Conservation (phyloP, 2,329 filamentous ascomycete genomes). For the Geosmithia putterillii region DNA sequence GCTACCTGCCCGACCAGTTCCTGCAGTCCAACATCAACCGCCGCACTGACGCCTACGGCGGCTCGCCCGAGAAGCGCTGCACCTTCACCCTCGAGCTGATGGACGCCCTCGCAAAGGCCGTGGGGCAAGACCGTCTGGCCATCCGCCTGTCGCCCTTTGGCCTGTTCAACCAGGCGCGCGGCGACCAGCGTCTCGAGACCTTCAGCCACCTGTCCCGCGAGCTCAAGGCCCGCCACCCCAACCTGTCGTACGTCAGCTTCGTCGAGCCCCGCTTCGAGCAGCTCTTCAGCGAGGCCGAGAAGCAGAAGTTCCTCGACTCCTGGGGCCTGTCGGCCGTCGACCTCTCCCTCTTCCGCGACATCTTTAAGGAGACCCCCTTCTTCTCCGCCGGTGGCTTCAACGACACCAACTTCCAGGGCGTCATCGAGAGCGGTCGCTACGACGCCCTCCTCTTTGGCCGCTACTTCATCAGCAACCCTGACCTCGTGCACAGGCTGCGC, state of each 20-base stretch:
- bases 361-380: conserved; percentile 39
- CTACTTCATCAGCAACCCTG: conserved; percentile 17
- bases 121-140: conserved; percentile 31
- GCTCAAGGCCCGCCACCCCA: conserved; percentile 28
- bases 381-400: conserved; percentile 43
- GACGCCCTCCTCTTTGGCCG: conserved; percentile 28
- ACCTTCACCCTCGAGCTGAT: conserved; percentile 45
- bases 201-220: conserved; percentile 36
- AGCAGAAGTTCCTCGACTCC: conserved; percentile 31
- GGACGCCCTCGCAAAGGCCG: conserved; percentile 23
- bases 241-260: conserved; percentile 41
- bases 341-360: conserved; percentile 32
- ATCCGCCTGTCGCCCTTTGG: conserved; percentile 36
- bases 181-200: conserved; percentile 37
- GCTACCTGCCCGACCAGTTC: conserved; percentile 27
- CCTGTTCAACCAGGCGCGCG: conserved; percentile 36
- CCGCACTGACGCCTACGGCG: conserved; percentile 22
- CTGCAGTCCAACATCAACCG: conserved; percentile 21
- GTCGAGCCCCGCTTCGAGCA: conserved; percentile 44
- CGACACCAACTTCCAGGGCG: conserved; percentile 34
- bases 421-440: conserved; percentile 27
- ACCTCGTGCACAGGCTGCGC: conserved; percentile 15
- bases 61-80: conserved; percentile 18
- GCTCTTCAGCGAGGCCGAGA: conserved; percentile 32
- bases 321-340: conserved; percentile 33